Conservation (phyloP, 257 asterid genomes). For the Fraxinus quadrangulata region DNA sequence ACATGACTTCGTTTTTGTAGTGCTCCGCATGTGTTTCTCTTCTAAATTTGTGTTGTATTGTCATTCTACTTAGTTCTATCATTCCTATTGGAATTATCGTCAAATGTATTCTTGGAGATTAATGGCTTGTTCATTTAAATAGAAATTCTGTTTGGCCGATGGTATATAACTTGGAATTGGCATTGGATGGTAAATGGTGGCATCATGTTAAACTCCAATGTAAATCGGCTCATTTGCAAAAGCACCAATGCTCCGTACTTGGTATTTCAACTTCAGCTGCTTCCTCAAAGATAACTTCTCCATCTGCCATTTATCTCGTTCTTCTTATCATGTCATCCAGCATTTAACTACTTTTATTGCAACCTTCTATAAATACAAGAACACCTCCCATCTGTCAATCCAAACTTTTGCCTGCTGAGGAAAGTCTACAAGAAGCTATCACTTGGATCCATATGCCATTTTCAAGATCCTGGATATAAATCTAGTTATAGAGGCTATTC, state of each 20-base stretch:
- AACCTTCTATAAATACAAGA: conserved; percentile 88
- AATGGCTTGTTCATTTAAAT: conserved; percentile 45
- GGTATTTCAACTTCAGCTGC: conserved; percentile 84
- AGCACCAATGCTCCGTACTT: conserved; percentile 49
- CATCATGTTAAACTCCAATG: conserved; percentile 42
- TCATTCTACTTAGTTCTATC: conserved; percentile 37
- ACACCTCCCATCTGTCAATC: conserved; percentile 78
- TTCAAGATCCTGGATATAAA: no score
- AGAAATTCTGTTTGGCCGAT: conserved; percentile 61
- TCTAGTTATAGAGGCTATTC: no score
- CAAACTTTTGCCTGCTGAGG: conserved; percentile 55
- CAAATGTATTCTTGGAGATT: conserved; percentile 39
- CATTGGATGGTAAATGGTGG: conserved; percentile 56
- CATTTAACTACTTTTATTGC: conserved; percentile 85
- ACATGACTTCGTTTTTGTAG: no score
- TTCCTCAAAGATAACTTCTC: conserved; percentile 87
- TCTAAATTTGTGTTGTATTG: conserved; percentile 38
- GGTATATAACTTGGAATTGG: conserved; percentile 65
- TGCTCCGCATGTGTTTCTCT: background rate
- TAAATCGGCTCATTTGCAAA: conserved; percentile 42
- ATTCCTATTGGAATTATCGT: conserved; percentile 50
- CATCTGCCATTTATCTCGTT: conserved; percentile 62
- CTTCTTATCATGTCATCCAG: conserved; percentile 69
- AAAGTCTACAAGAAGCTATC: no score
- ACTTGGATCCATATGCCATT: no score